Evolutionary conservation across 805 yeast genomes (phyloP).

Genomic region (Spathaspora sp.): DNA sequence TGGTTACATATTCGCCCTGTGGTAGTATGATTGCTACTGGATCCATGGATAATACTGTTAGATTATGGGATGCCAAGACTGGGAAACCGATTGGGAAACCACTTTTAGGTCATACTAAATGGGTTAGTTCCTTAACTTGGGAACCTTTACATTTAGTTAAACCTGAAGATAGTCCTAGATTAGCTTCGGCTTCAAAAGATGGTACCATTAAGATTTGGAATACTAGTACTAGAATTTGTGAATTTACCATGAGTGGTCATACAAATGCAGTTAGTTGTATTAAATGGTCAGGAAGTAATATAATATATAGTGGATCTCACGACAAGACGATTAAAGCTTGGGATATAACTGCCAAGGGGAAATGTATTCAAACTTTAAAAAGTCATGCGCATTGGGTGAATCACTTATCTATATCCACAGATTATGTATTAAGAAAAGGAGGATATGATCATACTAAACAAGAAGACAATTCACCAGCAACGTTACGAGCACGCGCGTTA

Average conservation of each 20-base stretch:
- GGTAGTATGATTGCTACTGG: conserved; percentile 93
- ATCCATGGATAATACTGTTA: conserved; percentile 84
- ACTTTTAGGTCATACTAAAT: conserved; percentile 77
- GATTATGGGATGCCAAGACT: conserved; percentile 78
- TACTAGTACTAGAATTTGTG: conserved; percentile 60
- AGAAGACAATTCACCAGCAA: conserved; percentile 32
- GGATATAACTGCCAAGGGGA: conserved; percentile 75
- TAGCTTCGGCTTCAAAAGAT: conserved; percentile 89
- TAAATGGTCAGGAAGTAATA: conserved; percentile 92
- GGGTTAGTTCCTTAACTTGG: conserved; percentile 90
- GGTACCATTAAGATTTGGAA: conserved; percentile 91
- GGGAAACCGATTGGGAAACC: conserved; percentile 76
- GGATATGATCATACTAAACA: conserved; percentile 69
- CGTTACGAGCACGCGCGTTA: conserved; percentile 46
- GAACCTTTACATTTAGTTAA: conserved; percentile 84
- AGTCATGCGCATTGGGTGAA: conserved; percentile 98
- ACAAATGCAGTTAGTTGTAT: conserved; percentile 87
- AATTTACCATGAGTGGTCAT: conserved; percentile 80
- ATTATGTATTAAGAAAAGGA: conserved; percentile 81
- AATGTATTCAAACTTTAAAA: conserved; percentile 71
- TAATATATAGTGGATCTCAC: conserved; percentile 85
- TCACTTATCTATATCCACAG: conserved; percentile 88
- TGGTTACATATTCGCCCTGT: conserved; percentile 89
- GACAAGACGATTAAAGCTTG: conserved; percentile 92
- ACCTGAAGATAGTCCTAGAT: conserved; percentile 61